Base-by-base conservation (phyloP, 1,284 basidiomycete genomes). In the Mycena citricolor region DNA sequence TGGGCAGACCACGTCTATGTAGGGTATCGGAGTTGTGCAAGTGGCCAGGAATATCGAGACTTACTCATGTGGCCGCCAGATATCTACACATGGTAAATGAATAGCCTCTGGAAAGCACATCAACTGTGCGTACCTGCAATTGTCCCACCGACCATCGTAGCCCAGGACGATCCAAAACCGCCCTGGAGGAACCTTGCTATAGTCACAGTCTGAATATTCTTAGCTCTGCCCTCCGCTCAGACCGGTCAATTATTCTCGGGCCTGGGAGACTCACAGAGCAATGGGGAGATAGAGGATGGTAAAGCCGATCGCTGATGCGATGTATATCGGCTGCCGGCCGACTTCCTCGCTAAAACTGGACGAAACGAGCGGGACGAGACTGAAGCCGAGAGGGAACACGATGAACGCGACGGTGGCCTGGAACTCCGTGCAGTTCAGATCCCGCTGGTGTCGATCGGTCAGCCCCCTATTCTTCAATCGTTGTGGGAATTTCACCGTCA, bases 321-420 rank as follows among this genome's bases (percentile, higher is more conserved):
- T 60, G 56, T 89, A 90, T 12, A 89, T 64, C 22, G 83, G 83
- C 39, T 76, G 77, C 25, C 88, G 64, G 1, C 88, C 88, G 51
- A 88, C 80, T 57, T 90, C 88, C 59, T 90, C 88, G 47, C 82
- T 84, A 50, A 90, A 76, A 1, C 87, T 83, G 0, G 86, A 81
- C 1, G 83, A 73, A 3, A 88, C 68, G 8, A 91, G 72, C 0
- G 89, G 89, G 2, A 82, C 72, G 14, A 87, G 49, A 1, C 72
- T 83, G 52, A 89, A 90, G 1, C 86, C 87, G 22, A 88, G 65
- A 4, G 77, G 71, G 61, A 76, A 90, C 23, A 79, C 66, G 47
- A 73, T 77, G 26, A 83, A 65, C 0, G 78, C 87, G 17, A 79
- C 64, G 2, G 77, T 81, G 4, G 79, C 80, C 55, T 82, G 73